Evolutionary conservation across 164 flowering plant genomes (phyloP), one percentile per base, ranked within the genome.

Genomic region (Saururus chinensis): DNA sequence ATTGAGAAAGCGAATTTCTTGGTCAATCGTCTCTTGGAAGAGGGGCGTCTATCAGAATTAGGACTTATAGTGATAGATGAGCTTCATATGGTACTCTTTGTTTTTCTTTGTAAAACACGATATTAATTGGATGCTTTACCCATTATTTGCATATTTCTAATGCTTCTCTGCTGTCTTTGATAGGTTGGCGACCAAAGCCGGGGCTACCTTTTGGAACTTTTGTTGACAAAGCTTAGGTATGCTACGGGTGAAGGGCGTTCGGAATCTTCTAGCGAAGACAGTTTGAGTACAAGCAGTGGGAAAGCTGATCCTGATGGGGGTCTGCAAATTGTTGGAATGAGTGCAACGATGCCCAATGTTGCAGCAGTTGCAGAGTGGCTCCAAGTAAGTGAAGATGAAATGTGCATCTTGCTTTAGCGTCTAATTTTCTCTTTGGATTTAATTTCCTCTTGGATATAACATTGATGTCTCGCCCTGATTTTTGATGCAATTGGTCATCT

Each of bases 271-370:
- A 80, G 87, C 76, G 92, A 85, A 61, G 98, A 88, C 74, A 88
- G 88, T 79, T 86, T 95, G 17, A 85, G 90, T 56, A 59, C 79
- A 17, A 85, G 95, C 71, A 83, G 92, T 80, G 81, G 87, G 40
- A 86, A 83, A 74, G 64, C 74, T 68, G 96, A 86, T 53, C 70
- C 89, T 64, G 75, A 81, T 68, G 82, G 73, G 69, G 97, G 97
- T 67, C 71, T 93, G 64, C 98, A 93, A 77, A 90, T 90, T 73
- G 92, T 93, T 73, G 98, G 98, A 59, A 93, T 90, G 98, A 93
- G 97, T 81, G 98, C 98, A 37, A 93, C 98, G 59, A 83, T 93
- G 89, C 98, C 98, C 61, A 93, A 93, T 83, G 97, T 93, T 37
- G 84, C 82, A 49, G 95, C 96, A 45, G 91, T 93, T 68, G 93